Base-by-base conservation (phyloP, 495 filamentous ascomycete species). In the Platismatia glauca region DNA sequence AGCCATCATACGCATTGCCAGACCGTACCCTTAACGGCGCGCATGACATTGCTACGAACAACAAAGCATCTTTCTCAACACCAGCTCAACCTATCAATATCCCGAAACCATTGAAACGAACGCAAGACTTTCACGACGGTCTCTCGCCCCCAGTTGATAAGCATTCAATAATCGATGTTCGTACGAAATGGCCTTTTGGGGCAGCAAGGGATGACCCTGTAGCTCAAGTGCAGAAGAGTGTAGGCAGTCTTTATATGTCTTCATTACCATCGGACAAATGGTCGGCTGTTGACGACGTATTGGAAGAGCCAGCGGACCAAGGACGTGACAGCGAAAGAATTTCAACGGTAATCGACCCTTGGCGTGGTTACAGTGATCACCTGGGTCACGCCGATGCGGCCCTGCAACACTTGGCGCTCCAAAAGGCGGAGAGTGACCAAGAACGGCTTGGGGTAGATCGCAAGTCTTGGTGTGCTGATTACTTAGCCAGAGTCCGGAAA, bases 111-210 rank as follows among this genome's bases (percentile, higher is more conserved):
- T 16, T 52, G 18, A 52, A 52, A 27, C n/a, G 48, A n/a, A 13
- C 27, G 2, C 48, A 37, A 33, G 0, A 34, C 22, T 55, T 37
- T 27, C 24, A 18, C 3, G 16, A 20, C 22, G 3, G 24, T 29
- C 48, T 52, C 27, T 52, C 48, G 27, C 48, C 27, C 31, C 24
- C 48, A 52, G 48, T 31, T 29, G 56, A 41, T 12, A 27, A 18
- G 39, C 24, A 50, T 1, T 18, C 6, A 2, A 4, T 39, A 16
- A 22, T 24, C 12, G 35, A 22, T 33, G 35, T 20, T 31, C 33
- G 24, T 31, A 20, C 24, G 6, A 16, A 61, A 6, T 55, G 35
- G 59, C 59, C 48, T 24, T 41, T 43, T 61, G 59, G 48, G 46
- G 34, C 7, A 53, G 9, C 35, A 53, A 24, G 37, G 22, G 24